Evolutionary conservation across 257 asterid genomes (phyloP).

Genomic region (Lavandula angustifolia): DNA sequence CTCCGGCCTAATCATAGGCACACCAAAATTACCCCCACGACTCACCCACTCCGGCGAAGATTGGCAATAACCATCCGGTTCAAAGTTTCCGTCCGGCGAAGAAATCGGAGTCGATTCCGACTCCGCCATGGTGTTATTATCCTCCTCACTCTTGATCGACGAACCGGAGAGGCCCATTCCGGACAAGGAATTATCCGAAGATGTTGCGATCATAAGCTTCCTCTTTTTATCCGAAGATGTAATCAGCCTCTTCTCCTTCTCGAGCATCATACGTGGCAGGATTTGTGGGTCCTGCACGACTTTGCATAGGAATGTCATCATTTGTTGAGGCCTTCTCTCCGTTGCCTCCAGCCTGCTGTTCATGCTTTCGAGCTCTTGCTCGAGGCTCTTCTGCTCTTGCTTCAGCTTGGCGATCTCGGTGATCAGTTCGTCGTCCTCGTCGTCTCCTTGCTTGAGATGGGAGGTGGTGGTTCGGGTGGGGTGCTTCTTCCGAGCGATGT

Average conservation of each 20-base stretch:
- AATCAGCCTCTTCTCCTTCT: slow-evolving; percentile 42
- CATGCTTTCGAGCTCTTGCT: slow-evolving; percentile 62
- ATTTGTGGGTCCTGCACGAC: slow-evolving; percentile 73
- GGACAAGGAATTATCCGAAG: slow-evolving; percentile 50
- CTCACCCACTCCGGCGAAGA: slow-evolving; percentile 46
- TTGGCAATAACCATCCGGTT: slow-evolving; percentile 31
- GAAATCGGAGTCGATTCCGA: slow-evolving; percentile 40
- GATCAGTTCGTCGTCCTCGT: slow-evolving; percentile 33
- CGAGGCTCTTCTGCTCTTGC: slow-evolving; percentile 66
- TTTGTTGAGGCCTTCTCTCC: slow-evolving; percentile 80
- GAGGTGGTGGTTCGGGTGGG: slow-evolving; percentile 17
- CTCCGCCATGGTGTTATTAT: slow-evolving; percentile 27
- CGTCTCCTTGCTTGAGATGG: slow-evolving; percentile 25
- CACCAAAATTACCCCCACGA: slow-evolving; percentile 10
- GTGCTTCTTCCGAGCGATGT: slow-evolving; percentile 59
- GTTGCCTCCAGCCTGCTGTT: slow-evolving; percentile 78
- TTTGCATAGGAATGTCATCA: slow-evolving; percentile 82
- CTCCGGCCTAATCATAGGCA: slow-evolving; percentile 33
- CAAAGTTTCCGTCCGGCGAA: slow-evolving; percentile 42
- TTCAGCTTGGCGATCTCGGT: slow-evolving; percentile 48
- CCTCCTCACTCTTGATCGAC: slow-evolving; percentile 63
- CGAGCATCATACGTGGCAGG: slow-evolving; percentile 56
- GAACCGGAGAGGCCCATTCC: slow-evolving; percentile 41
- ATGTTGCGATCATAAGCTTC: slow-evolving; percentile 35
- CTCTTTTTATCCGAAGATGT: slow-evolving; percentile 45